Base-by-base conservation (phyloP, 345 rosid genomes). In the Diplotaxis tenuifolia region DNA sequence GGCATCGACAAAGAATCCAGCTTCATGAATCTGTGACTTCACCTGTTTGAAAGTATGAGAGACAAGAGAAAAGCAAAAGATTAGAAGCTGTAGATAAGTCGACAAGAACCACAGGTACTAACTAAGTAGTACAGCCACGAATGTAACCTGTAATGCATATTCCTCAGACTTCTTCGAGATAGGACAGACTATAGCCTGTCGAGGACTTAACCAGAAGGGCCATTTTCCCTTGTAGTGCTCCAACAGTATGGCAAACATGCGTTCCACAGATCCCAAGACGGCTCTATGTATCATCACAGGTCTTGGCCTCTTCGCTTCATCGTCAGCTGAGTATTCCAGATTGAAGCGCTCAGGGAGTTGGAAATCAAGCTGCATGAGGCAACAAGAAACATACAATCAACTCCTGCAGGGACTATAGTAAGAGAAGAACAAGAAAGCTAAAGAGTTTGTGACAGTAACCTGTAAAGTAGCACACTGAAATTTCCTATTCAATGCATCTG, bases 151-250 rank as follows among this genome's bases (percentile, higher is more conserved):
- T 32, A 74, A 64, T 14, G 97, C 98, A 73, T 92, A 95, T 0
- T 76, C 53, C 69, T 85, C 81, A 16, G 97, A 95, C 78, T 95
- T 95, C 82, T 83, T 87, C 52, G 99, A 95, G 12, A 95, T 97
- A 12, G 96, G 91, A 80, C 99, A 95, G 64, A 95, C 96, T 82
- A 95, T 92, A 61, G 98, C 97, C 78, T 95, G 99, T 45, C 99
- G 97, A 0, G 99, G 99, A 81, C 98, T 95, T 19, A 95, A 89
- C 99, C 99, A 95, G 78, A 95, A 90, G 31, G 98, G 99, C 99
- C 98, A 95, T 74, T 95, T 95, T 62, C 98, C 98, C 82, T 95
- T 95, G 86, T 89, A 92, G 74, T 92, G 99, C 80, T 95, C 99
- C 85, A 95, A 75, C 36, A 95, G 68, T 63, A 95, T 88, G 32